phyloP scores from a whole-genome alignment of 129 eudicot genomes.

The Dittrichia graveolens region DNA sequence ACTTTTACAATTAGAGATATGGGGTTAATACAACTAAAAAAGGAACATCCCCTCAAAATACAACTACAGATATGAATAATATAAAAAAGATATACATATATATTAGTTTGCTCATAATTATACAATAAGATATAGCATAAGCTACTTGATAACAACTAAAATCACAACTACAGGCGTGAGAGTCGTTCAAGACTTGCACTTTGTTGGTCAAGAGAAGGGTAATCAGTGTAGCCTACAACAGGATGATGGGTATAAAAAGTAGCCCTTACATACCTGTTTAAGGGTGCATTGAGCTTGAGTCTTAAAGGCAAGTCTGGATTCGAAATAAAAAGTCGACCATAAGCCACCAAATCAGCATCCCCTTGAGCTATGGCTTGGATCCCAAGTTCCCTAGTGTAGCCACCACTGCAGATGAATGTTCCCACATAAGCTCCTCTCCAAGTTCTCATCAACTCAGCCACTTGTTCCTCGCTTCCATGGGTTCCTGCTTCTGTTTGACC shows the following conservation, averaged over 20 bases:
- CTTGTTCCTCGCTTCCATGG: conserved; percentile 75
- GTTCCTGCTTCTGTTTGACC: conserved; percentile 83
- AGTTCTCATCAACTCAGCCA: conserved; percentile 53
- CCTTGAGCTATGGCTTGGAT: conserved; percentile 73
- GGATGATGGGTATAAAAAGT: conserved; percentile 90
- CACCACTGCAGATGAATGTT: conserved; percentile 81
- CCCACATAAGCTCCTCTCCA: conserved; percentile 67
- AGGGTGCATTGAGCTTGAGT: conserved; percentile 65
- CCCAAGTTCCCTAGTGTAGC: conserved; percentile 70
- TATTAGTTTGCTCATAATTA: not conserved
- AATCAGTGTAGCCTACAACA: conserved; percentile 82
- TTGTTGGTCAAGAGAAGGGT: conserved; percentile 58
- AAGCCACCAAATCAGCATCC: conserved; percentile 88
- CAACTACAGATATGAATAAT: not conserved
- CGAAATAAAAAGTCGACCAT: conserved; percentile 70
- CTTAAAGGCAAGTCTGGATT: conserved; percentile 82
- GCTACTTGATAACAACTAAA: not conserved
- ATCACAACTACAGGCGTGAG: conserved; percentile 52
- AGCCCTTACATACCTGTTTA: conserved; percentile 62
- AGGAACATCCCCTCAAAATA: not conserved
- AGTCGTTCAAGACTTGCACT: conserved; percentile 16
- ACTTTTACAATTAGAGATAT: not conserved
- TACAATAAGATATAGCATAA: conserved; percentile 3
- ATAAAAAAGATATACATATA: not conserved
- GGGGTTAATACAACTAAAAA: not conserved